Evolutionary conservation across 306 rosid genomes (phyloP).

Genomic region (Bauhinia variegata): DNA sequence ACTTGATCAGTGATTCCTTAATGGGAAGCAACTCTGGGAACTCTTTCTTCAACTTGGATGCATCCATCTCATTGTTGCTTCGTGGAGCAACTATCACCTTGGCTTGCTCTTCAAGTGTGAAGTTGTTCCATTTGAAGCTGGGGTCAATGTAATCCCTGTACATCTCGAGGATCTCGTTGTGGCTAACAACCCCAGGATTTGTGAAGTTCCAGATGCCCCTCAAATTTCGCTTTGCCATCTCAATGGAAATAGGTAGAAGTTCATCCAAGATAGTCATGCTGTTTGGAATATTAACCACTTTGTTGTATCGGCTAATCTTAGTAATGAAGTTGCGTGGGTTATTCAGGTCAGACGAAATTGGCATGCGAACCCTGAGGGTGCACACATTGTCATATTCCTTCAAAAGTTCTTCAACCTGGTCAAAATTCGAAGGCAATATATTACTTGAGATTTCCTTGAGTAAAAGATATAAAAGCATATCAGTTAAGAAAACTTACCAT

Average conservation of each 20-base stretch:
- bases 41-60: conserved; percentile 75
- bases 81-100: conserved; percentile 82
- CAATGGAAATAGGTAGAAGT: conserved; percentile 79
- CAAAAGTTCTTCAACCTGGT: conserved; percentile 86
- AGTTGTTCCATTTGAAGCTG: conserved; percentile 69
- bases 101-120: conserved; percentile 90
- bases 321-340: conserved; percentile 91
- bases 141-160: conserved; percentile 75
- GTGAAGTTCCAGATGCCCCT: conserved; percentile 95
- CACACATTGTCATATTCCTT: conserved; percentile 86
- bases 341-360: conserved; percentile 82
- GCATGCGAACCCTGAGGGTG: conserved; percentile 92
- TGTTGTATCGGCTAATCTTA: conserved; percentile 82
- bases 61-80: conserved; percentile 95
- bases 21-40: conserved; percentile 84
- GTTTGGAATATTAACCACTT: conserved; percentile 89
- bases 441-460: neutral
- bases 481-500: conserved; percentile 57
- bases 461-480: conserved; percentile 23
- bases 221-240: conserved; percentile 86
- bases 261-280: conserved; percentile 92
- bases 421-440: conserved; percentile 6
- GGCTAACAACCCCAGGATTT: conserved; percentile 88
- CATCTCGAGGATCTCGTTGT: conserved; percentile 87
- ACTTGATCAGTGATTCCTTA: conserved; percentile 76